phyloP scores from a whole-genome alignment of 1,284 basidiomycete genomes.

The Austroboletus olivaceoglutinosus region DNA sequence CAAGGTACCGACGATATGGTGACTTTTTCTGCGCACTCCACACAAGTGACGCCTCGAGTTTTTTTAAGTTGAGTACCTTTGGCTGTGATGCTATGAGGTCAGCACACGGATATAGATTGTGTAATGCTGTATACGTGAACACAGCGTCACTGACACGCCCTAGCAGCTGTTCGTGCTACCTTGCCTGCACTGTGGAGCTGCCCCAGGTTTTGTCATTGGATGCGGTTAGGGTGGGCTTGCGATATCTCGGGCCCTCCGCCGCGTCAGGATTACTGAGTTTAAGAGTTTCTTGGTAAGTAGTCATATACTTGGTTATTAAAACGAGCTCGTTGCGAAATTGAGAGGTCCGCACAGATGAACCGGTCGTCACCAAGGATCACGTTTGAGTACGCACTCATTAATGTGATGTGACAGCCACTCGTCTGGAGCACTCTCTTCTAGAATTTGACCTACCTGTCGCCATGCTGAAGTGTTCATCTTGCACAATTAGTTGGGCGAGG shows the following conservation, averaged over 20 bases:
- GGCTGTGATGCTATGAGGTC: not conserved
- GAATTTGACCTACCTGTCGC: slow-evolving; percentile 16
- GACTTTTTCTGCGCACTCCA: too few relatives aligned
- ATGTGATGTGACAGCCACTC: slow-evolving; percentile 17
- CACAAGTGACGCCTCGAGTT: too few relatives aligned
- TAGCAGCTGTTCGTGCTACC: not conserved
- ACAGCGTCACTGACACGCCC: not conserved
- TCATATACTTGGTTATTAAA: not conserved
- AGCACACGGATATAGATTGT: not conserved
- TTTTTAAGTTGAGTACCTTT: not conserved
- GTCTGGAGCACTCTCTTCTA: slow-evolving; percentile 18
- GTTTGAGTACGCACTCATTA: slow-evolving; percentile 17
- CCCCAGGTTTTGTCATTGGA: not conserved
- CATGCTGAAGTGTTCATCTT: slow-evolving; percentile 10
- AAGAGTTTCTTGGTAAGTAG: not conserved
- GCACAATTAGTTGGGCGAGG: slow-evolving; percentile 11
- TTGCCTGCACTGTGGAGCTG: too few relatives aligned
- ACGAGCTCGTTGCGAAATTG: too few relatives aligned
- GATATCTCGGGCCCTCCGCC: too few relatives aligned
- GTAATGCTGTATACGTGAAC: not conserved
- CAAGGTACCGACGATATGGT: not conserved
- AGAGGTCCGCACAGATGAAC: too few relatives aligned
- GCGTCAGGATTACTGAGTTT: not conserved
- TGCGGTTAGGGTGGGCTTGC: not conserved
- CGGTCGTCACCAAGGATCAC: too few relatives aligned